Evolutionary conservation across 768 basidiomycete genomes (phyloP), one percentile per base, ranked within the genome.

Genomic region (Tricholoma sp.): DNA sequence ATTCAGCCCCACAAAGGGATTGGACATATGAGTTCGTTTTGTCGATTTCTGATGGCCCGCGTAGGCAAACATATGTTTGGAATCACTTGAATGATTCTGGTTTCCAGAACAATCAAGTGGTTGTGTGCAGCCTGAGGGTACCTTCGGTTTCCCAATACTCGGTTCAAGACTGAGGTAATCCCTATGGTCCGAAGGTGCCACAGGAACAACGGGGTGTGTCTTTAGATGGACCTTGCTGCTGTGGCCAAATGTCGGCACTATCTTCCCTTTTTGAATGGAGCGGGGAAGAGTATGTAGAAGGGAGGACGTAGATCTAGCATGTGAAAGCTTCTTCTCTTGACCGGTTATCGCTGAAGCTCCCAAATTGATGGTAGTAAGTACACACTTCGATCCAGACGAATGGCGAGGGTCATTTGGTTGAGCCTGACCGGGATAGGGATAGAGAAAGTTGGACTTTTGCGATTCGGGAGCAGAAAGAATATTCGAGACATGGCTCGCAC

Each of bases 81-180:
- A 11, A 29, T 47, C 28, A 5, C 13, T 28, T 28, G 24, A 28
- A 47, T 28, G n/a, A 28, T n/a, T 28, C 12, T 15, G 12, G 29
- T 13, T 20, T 13, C 24, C 44, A 7, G 2, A 51, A 29, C 42
- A 50, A 50, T 24, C 47, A 50, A 47, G 55, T 41, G 47, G 63
- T 31, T 62, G 63, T 20, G 72, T 70, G 1, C 62, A 66, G n/a
- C n/a, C n/a, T n/a, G n/a, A n/a, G 36, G 71, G 64, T 28, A 64
- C 58, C 54, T 70, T 67, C 37, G 73, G 63, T 47, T 69, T 73
- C 18, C 62, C 55, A 44, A 74, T 53, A 60, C 74, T 75, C 33
- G 44, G 52, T 49, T 74, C 69, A 20, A 73, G 60, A 56, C 24
- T 24, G 4, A 24, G 24, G 24, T 69, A 69, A 33, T 69, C 65